phyloP scores from a whole-genome alignment of 225 moss, liverwort and hornwort species.

The Ulota crispa region DNA sequence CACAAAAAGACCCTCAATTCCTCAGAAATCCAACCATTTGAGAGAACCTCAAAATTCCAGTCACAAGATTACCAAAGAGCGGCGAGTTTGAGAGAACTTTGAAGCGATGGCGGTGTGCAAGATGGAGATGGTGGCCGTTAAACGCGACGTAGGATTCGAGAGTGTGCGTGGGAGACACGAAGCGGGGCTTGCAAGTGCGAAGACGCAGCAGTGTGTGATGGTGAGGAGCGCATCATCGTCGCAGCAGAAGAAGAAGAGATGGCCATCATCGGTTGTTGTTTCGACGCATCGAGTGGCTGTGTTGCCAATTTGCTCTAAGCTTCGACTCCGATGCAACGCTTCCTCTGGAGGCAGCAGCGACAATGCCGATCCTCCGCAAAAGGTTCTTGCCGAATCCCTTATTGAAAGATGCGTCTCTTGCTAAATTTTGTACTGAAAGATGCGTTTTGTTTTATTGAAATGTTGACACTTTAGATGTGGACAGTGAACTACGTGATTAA shows the following conservation, averaged over 20 bases:
- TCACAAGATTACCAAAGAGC: background rate
- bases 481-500: background rate
- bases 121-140: constrained; percentile 26
- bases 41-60: background rate
- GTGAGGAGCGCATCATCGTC: background rate
- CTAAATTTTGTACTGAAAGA: background rate
- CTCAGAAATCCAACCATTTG: background rate
- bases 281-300: background rate
- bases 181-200: background rate
- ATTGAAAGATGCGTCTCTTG: background rate
- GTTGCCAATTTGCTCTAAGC: background rate
- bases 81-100: too few relatives aligned
- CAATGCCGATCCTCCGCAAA: constrained; percentile 13
- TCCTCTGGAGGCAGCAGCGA: constrained; percentile 8
- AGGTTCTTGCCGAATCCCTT: constrained; percentile 8
- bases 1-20: too few relatives aligned
- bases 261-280: background rate
- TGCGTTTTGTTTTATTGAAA: background rate
- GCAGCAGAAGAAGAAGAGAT: background rate
- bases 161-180: constrained; percentile 4
- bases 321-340: constrained; percentile 23
- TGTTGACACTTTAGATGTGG: background rate
- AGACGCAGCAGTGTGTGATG: constrained; percentile 2
- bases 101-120: constrained; percentile 31
- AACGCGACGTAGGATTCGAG: background rate